These are phyloP conservation scores for Erodium chrysanthum DNA, from an alignment of 441 rosid genomes.

Conservation along the genomic window DNA sequence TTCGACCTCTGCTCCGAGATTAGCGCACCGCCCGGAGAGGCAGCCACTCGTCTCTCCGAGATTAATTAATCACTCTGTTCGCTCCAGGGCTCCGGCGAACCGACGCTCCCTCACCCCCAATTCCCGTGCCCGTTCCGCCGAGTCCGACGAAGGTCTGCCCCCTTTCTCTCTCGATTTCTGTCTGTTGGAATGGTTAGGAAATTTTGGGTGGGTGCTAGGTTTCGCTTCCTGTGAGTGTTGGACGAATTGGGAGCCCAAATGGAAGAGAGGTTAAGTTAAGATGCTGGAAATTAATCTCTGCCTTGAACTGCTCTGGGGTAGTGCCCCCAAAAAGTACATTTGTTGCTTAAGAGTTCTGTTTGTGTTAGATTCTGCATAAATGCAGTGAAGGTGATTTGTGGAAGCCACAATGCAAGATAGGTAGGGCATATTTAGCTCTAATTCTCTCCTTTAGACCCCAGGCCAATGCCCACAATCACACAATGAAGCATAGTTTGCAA, in stretches of 20 bases:
- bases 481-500: neutral
- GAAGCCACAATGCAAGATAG: neutral
- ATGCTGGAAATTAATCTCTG: neutral
- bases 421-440: neutral
- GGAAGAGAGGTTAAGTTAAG: neutral
- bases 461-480: neutral
- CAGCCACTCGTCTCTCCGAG: conserved; percentile 24
- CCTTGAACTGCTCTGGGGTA: neutral
- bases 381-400: neutral
- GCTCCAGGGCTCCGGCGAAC: conserved; percentile 25
- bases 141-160: conserved; percentile 35
- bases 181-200: neutral
- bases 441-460: neutral
- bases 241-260: too few species aligned
- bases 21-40: conserved; percentile 29
- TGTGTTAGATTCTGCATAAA: neutral
- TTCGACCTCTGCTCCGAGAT: conserved; percentile 16
- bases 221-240: too few species aligned
- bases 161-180: neutral
- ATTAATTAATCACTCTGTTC: neutral
- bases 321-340: neutral
- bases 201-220: too few species aligned
- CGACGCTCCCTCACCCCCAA: conserved; percentile 62
- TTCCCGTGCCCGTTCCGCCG: conserved; percentile 37
- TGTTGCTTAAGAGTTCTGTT: neutral